A percentile compares a stretch with the other conserved stretches of the same genome.
Evolutionary conservation across 2,329 filamentous ascomycete species (phyloP).

Genomic region (Nothomitra cinnamomea): DNA sequence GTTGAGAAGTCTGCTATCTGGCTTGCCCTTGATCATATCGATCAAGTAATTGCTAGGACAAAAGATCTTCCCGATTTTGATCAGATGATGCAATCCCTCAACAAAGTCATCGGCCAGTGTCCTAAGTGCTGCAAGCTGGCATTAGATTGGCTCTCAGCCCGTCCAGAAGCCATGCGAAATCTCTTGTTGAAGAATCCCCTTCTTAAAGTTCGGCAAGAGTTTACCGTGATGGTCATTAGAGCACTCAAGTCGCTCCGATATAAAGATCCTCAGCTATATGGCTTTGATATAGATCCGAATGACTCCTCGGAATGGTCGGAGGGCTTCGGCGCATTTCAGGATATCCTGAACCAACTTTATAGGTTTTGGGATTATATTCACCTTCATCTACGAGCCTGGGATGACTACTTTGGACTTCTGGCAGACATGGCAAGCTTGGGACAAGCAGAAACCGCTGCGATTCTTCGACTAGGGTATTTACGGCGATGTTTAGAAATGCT

Average conservation of each 20-base stretch:
- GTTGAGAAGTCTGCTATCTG: constrained; percentile 27
- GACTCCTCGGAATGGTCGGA: constrained; percentile 1
- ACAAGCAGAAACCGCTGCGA: constrained; percentile 34
- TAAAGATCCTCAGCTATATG: constrained; percentile 14
- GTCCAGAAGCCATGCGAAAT: constrained; percentile 42
- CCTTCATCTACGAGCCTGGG: constrained; percentile 47
- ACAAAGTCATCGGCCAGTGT: constrained; percentile 32
- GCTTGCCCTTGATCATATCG: constrained; percentile 42
- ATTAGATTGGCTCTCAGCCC: constrained; percentile 41
- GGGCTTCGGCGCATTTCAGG: constrained; percentile 19
- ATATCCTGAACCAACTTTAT: constrained; percentile 31
- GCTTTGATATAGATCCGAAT: constrained; percentile 7
- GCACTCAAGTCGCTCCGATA: constrained; percentile 33
- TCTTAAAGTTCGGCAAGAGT: constrained; percentile 34
- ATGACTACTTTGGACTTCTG: constrained; percentile 59
- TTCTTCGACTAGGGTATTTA: constrained; percentile 47
- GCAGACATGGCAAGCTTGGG: constrained; percentile 48
- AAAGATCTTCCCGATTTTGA: constrained; percentile 51
- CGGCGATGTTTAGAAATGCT: constrained; percentile 41
- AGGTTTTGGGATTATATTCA: constrained; percentile 48
- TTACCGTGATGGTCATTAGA: constrained; percentile 33
- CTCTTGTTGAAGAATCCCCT: constrained; percentile 47
- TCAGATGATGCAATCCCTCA: constrained; percentile 34
- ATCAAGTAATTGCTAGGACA: constrained; percentile 55
- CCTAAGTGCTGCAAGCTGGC: constrained; percentile 39